Conservation (phyloP, 2,329 filamentous ascomycete species). For the Gnomoniopsis sp. region DNA sequence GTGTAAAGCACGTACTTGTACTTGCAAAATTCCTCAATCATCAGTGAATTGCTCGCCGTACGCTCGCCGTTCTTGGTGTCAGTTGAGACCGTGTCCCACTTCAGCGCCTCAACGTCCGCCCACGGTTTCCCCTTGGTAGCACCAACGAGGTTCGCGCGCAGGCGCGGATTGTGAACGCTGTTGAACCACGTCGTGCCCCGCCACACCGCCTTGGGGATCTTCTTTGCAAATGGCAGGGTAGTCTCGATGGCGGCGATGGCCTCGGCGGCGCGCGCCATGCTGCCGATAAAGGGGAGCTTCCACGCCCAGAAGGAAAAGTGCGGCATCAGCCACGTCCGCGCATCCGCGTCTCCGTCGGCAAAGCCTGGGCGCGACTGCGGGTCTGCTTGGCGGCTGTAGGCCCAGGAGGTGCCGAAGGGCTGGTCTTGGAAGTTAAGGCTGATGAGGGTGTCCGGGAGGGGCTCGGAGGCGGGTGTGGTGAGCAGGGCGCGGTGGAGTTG, state of each 20-base stretch:
- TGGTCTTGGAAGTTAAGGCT: constrained; percentile 50
- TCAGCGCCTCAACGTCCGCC: constrained; percentile 45
- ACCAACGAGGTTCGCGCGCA: constrained; percentile 38
- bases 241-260: constrained; percentile 37
- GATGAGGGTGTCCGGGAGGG: constrained; percentile 49
- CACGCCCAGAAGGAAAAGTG: constrained; percentile 56
- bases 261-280: constrained; percentile 35
- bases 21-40: constrained; percentile 48
- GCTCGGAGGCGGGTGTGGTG: constrained; percentile 38
- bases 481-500: constrained; percentile 50
- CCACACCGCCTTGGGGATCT: constrained; percentile 45
- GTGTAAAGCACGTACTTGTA: constrained; percentile 51
- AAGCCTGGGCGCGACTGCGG: constrained; percentile 25
- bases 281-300: constrained; percentile 47
- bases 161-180: constrained; percentile 36
- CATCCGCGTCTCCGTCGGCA: constrained; percentile 20
- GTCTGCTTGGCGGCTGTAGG: constrained; percentile 44
- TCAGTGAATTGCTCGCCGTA: constrained; percentile 40
- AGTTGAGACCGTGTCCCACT: constrained; percentile 26
- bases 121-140: constrained; percentile 35
- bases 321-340: constrained; percentile 47
- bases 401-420: constrained; percentile 39
- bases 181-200: constrained; percentile 51
- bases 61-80: constrained; percentile 21
- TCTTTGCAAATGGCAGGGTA: constrained; percentile 25